A percentile compares a stretch with the other conserved stretches of the same genome.
Evolutionary conservation across 1,284 basidiomycete genomes (phyloP).

Genomic region (Tilletia horrida): DNA sequence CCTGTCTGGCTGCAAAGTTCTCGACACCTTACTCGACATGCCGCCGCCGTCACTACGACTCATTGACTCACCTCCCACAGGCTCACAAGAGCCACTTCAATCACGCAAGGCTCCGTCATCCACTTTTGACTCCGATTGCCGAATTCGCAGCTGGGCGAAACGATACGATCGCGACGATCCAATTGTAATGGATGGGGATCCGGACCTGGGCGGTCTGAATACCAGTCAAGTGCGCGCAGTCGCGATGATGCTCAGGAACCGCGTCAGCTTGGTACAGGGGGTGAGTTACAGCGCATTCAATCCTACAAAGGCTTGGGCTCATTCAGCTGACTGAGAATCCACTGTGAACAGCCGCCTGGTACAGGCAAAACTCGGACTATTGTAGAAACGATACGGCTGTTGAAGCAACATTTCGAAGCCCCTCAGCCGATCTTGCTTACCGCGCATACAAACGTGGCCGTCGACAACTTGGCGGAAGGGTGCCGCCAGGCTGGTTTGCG

Average conservation of each 20-base stretch:
- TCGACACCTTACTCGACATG: constrained; percentile 58
- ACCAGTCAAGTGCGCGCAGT: constrained; percentile 75
- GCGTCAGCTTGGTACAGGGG: constrained; percentile 79
- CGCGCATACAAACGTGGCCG: constrained; percentile 88
- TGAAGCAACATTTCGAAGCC: constrained; percentile 82
- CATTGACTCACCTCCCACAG: constrained; percentile 57
- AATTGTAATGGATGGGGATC: constrained; percentile 74
- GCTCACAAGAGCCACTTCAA: constrained; percentile 67
- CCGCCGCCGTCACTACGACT: constrained; percentile 61
- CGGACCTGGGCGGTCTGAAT: constrained; percentile 67
- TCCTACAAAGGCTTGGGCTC: too few species aligned
- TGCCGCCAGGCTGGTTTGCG: constrained; percentile 63
- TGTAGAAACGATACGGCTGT: constrained; percentile 73
- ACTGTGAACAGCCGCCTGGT: constrained; percentile 71
- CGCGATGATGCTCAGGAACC: constrained; percentile 77
- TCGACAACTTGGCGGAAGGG: constrained; percentile 84
- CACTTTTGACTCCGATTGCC: constrained; percentile 26
- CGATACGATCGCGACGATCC: constrained; percentile 60
- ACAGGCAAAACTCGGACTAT: constrained; percentile 93
- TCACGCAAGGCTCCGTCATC: constrained; percentile 68
- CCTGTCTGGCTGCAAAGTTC: constrained; percentile 38
- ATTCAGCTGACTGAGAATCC: too few species aligned
- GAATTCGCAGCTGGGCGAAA: constrained; percentile 55
- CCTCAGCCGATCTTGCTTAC: constrained; percentile 80
- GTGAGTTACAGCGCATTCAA: constrained; percentile 63